phyloP scores from a whole-genome alignment of 2,329 filamentous ascomycete species.

The Colletotrichum sojae region DNA sequence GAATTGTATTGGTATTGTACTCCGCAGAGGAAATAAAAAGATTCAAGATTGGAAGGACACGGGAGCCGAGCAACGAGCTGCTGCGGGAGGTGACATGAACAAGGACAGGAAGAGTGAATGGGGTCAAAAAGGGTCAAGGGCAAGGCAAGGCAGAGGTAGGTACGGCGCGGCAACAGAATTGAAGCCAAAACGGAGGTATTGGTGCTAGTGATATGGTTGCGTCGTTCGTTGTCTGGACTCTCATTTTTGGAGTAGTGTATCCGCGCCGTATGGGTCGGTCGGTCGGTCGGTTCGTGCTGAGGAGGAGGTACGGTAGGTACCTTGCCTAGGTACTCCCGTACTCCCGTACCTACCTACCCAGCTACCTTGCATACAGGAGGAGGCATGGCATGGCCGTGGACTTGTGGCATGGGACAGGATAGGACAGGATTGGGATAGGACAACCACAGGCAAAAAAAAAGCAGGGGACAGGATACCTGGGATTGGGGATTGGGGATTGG shows the following conservation, averaged over 20 bases:
- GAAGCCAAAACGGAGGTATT: slow-evolving; percentile 37
- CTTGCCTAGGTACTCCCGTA: not conserved
- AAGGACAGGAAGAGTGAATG: slow-evolving; percentile 10
- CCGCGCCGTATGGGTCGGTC: slow-evolving; percentile 12
- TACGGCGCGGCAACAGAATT: slow-evolving; percentile 19
- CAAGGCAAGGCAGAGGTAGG: slow-evolving; percentile 9
- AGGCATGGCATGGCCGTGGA: not conserved
- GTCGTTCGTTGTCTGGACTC: slow-evolving; percentile 42
- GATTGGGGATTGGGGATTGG: no score
- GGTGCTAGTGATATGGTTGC: slow-evolving; percentile 41
- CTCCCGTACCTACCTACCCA: not conserved
- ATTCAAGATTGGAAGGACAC: not conserved
- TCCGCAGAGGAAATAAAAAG: not conserved
- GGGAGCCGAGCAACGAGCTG: not conserved
- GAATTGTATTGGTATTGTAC: slow-evolving; percentile 31
- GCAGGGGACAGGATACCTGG: no score
- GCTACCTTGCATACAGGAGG: not conserved
- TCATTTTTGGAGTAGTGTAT: slow-evolving; percentile 29
- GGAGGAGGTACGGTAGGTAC: slow-evolving; percentile 1
- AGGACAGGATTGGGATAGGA: no score
- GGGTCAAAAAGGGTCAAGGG: slow-evolving; percentile 20
- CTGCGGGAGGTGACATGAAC: not conserved
- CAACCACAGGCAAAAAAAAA: no score
- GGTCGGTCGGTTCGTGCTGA: not conserved
- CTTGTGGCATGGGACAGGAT: no score